Conservation (phyloP, 2,329 filamentous ascomycete genomes). For the Teratosphaeria nubilosa region DNA sequence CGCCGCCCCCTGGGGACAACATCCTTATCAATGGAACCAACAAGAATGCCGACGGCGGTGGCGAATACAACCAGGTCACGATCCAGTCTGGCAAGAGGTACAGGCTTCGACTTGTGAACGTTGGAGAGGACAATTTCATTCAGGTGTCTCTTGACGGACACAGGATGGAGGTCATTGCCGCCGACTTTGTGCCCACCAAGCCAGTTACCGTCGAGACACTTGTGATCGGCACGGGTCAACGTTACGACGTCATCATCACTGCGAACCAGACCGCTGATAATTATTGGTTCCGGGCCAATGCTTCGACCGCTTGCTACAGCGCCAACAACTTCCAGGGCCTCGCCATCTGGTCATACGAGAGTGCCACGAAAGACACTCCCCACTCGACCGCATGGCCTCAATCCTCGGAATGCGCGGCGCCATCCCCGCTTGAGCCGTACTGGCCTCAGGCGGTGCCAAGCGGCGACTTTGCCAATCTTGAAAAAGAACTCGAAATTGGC, state of each 20-base stretch:
- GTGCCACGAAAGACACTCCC: conserved; percentile 13
- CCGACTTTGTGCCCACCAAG: conserved; percentile 35
- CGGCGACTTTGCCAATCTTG: background rate
- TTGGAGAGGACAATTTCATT: conserved; percentile 28
- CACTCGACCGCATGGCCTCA: conserved; percentile 13
- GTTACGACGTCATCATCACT: conserved; percentile 38
- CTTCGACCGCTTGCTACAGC: conserved; percentile 27
- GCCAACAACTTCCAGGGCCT: conserved; percentile 25
- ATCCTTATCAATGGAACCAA: conserved; percentile 27
- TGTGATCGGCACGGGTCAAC: conserved; percentile 34
- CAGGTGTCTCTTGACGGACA: conserved; percentile 32
- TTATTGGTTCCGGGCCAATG: conserved; percentile 37
- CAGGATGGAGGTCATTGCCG: conserved; percentile 33
- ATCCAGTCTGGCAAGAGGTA: conserved; percentile 30
- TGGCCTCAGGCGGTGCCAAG: conserved; percentile 28
- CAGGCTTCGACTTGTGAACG: conserved; percentile 35
- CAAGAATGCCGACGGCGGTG: conserved; percentile 13
- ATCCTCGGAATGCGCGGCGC: conserved; percentile 23
- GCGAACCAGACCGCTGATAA: conserved; percentile 34
- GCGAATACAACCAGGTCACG: conserved; percentile 10
- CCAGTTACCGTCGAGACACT: conserved; percentile 30
- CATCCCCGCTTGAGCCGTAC: conserved; percentile 20
- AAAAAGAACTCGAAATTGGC: conserved; percentile 21
- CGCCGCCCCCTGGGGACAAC: conserved; percentile 21
- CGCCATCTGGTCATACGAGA: conserved; percentile 28